Base-by-base conservation (phyloP, 2,329 filamentous ascomycete species). In the Lecanoromycetidae sp. region DNA sequence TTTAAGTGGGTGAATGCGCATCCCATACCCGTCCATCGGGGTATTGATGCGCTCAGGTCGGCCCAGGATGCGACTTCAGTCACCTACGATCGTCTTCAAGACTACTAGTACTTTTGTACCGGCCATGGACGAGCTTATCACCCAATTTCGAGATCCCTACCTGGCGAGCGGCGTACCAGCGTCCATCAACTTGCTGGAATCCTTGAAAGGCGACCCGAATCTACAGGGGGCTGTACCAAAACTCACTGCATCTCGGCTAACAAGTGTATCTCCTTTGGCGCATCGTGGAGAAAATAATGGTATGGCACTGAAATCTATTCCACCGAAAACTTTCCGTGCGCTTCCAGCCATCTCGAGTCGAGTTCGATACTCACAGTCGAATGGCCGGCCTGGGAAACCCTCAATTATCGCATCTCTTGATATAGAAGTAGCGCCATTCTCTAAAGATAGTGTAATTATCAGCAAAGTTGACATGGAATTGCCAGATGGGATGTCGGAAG, bases 331-430 rank as follows among this genome's bases (percentile, higher is more conserved):
- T 5, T 51, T 54, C 38, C 39, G 19, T 23, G 52, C 51, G 10
- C 22, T 54, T 10, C 51, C 50, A n/a, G 52, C 52, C 5, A 45
- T 54, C 17, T 56, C 48, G 27, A 50, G 50, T 23, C 48, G 53
- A 23, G 38, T 55, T 9, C 53, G 52, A 5, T 54, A 54, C 34
- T 47, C 47, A 10, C 52, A 35, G 22, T 41, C 49, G 8, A 44
- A 46, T n/a, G 20, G 23, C 15, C n/a, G n/a, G 13, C 17, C 40
- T n/a, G 36, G 25, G 8, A 38, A 36, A 37, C 37, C 34, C 17
- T 39, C 38, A 9, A 33, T 54, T 9, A 47, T 52, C 12, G 53
- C 53, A 26, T 48, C 37, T 15, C 42, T 55, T 22, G 53, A 55
- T 29, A 35, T 55, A 42, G 53, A 55, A 35, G 47, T 45, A 7